Conservation (phyloP, 2,329 filamentous ascomycete genomes). For the Fusarium sambucinum region DNA sequence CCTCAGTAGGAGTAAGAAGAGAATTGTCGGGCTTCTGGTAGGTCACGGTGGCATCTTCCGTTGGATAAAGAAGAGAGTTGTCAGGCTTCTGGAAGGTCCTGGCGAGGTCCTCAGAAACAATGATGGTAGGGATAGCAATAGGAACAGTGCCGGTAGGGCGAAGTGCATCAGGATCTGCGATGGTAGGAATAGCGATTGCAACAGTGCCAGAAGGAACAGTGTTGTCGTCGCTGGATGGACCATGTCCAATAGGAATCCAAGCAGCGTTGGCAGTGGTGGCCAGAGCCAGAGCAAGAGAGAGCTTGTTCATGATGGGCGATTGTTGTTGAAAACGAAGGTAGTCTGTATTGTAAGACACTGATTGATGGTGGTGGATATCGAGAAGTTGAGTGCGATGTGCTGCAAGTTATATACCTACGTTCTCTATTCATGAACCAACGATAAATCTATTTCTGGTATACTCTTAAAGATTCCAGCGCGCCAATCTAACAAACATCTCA, state of each 20-base stretch:
- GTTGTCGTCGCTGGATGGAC: neutral
- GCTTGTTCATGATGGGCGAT: constrained; percentile 15
- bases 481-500: neutral
- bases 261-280: constrained; percentile 16
- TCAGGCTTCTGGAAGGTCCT: too few relatives aligned
- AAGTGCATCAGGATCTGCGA: neutral
- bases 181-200: neutral
- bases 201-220: too few relatives aligned
- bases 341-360: neutral
- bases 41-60: too few relatives aligned
- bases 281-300: constrained; percentile 11
- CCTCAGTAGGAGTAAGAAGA: too few relatives aligned
- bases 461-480: neutral
- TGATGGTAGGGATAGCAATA: too few relatives aligned
- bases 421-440: neutral
- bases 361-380: neutral
- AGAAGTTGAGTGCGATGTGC: neutral
- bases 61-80: too few relatives aligned
- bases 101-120: too few relatives aligned
- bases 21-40: too few relatives aligned
- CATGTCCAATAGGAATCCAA: constrained; percentile 24
- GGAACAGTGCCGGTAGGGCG: too few relatives aligned
- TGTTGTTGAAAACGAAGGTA: neutral
- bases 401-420: neutral
- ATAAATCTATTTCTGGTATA: neutral